Conservation (phyloP, 768 basidiomycete species). For the Pleurotus djamor region DNA sequence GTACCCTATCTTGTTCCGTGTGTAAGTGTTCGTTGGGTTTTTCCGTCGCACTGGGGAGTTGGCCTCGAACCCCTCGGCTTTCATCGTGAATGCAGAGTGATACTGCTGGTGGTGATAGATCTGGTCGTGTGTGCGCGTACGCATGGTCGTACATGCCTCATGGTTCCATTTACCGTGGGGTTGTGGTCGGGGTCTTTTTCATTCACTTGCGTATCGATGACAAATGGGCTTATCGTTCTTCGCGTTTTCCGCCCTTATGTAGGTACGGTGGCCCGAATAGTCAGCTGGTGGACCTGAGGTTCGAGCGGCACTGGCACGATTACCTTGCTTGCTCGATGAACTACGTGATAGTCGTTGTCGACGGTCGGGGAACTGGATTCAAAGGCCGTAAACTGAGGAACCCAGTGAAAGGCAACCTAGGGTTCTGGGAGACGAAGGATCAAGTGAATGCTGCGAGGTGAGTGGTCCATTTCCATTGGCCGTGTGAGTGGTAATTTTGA, state of each 20-base stretch:
- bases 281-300: slow-evolving; percentile 72
- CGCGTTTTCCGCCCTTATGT: slow-evolving; percentile 1
- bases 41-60: neutral
- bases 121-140: neutral
- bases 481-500: slow-evolving; percentile 1
- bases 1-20: slow-evolving; percentile 91
- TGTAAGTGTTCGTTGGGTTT: slow-evolving; percentile 44
- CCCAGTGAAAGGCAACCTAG: slow-evolving; percentile 85
- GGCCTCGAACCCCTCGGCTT: slow-evolving; percentile 10
- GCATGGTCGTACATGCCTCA: neutral
- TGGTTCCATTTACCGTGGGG: neutral
- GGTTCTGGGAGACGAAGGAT: slow-evolving; percentile 86
- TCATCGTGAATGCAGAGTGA: neutral
- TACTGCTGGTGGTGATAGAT: neutral
- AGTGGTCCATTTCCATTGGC: slow-evolving; percentile 20
- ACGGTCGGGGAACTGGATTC: slow-evolving; percentile 92
- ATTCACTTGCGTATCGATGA: neutral
- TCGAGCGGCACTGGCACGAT: slow-evolving; percentile 79
- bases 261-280: slow-evolving; percentile 92
- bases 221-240: slow-evolving; percentile 5
- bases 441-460: slow-evolving; percentile 88
- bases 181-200: neutral
- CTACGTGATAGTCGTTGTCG: slow-evolving; percentile 86
- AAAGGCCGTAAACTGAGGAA: slow-evolving; percentile 85
- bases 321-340: slow-evolving; percentile 80